These are phyloP conservation scores for Fraxinus floribunda DNA, from an alignment of 305 asterid genomes.

Conservation along the genomic window DNA sequence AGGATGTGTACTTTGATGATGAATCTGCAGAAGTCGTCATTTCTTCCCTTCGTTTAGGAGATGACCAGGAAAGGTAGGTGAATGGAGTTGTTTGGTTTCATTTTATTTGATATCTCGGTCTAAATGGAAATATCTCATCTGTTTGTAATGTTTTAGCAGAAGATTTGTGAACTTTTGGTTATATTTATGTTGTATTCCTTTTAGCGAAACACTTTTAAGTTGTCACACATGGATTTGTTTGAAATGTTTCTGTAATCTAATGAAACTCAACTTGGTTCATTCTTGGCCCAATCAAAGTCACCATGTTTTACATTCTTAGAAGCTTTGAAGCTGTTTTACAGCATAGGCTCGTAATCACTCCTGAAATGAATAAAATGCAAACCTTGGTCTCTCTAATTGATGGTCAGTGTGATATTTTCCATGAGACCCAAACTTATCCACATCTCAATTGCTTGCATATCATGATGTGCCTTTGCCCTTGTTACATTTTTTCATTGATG, in stretches of 20 bases:
- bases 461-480: conserved; percentile 12
- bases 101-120: conserved; percentile 1
- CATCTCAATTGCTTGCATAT: neutral
- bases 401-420: neutral
- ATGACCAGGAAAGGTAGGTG: conserved; percentile 53
- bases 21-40: conserved; percentile 74
- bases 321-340: neutral
- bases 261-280: neutral
- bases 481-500: neutral
- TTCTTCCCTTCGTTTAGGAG: conserved; percentile 66
- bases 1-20: conserved; percentile 68
- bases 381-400: neutral
- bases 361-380: neutral
- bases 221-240: neutral
- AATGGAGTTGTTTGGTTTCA: conserved; percentile 1
- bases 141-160: neutral
- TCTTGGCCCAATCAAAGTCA: neutral
- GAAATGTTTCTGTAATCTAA: neutral
- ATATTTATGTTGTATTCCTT: neutral
- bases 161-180: neutral
- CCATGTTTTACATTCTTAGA: neutral
- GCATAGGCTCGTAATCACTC: neutral
- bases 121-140: neutral
- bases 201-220: neutral
- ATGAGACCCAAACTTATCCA: neutral